These are phyloP conservation scores for Carpinus fangiana DNA, from an alignment of 306 rosid genomes.

Conservation along the genomic window DNA sequence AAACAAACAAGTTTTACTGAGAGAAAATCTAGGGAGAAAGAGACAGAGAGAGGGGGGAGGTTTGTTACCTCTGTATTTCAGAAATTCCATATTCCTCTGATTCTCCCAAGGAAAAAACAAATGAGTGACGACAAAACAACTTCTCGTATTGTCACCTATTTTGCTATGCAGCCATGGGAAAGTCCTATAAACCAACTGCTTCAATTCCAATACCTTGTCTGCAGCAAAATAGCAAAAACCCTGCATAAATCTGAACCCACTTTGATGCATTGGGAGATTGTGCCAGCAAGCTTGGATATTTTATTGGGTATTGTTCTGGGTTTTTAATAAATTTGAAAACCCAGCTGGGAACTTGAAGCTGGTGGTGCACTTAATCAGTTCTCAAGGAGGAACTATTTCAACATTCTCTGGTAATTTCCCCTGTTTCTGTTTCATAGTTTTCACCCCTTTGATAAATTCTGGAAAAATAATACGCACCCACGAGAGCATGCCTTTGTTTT, in stretches of 20 bases:
- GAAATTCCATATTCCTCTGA: conserved; percentile 46
- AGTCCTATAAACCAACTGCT: conserved; percentile 29
- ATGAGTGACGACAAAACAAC: conserved; percentile 43
- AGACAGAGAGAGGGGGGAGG: conserved; percentile 10
- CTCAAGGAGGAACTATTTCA: background rate
- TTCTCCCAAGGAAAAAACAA: conserved; percentile 27
- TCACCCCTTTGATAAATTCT: conserved; percentile 2
- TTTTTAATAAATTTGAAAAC: conserved; percentile 25
- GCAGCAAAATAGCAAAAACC: conserved; percentile 15
- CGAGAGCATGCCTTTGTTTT: background rate
- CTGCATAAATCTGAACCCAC: conserved; percentile 10
- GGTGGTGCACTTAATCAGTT: conserved; percentile 5
- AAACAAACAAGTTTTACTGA: conserved; percentile 25
- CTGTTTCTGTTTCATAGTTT: background rate
- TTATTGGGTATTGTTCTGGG: conserved; percentile 15
- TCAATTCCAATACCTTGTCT: conserved; percentile 24
- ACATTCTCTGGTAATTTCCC: conserved; percentile 32
- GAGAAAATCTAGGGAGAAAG: conserved; percentile 2
- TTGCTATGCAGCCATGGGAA: conserved; percentile 34
- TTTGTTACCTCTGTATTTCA: conserved; percentile 22
- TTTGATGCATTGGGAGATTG: conserved; percentile 11
- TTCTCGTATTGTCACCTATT: conserved; percentile 39
- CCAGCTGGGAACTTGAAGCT: conserved; percentile 19
- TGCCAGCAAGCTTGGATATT: conserved; percentile 5
- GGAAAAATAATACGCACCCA: background rate